Evolutionary conservation across 495 filamentous ascomycete species (phyloP).

Genomic region (Penicillium paradoxum): DNA sequence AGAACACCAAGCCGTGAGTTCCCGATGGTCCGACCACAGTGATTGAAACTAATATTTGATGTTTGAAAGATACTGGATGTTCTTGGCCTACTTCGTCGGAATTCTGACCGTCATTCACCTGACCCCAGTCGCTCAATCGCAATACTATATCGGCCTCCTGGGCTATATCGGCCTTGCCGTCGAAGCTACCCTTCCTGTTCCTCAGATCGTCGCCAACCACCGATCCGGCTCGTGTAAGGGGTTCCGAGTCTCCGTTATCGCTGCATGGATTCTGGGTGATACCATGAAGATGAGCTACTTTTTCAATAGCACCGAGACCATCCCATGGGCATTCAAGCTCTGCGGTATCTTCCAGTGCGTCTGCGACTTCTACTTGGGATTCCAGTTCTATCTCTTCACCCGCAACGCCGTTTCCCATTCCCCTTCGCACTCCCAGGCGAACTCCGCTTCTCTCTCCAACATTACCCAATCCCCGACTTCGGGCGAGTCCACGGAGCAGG

Average conservation of each 20-base stretch:
- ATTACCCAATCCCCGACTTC: constrained; percentile 13
- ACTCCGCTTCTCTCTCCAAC: neutral
- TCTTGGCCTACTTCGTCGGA: constrained; percentile 66
- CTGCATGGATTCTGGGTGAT: constrained; percentile 86
- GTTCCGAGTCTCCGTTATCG: constrained; percentile 80
- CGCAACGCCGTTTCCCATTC: constrained; percentile 32
- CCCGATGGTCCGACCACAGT: neutral
- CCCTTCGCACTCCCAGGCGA: neutral
- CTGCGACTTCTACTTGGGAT: constrained; percentile 77
- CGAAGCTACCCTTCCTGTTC: constrained; percentile 84
- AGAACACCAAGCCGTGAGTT: constrained; percentile 66
- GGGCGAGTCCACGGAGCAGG: constrained; percentile 19
- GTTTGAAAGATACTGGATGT: constrained; percentile 73
- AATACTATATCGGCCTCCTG: constrained; percentile 63
- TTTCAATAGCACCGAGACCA: constrained; percentile 62
- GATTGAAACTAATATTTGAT: neutral
- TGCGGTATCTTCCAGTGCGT: constrained; percentile 88
- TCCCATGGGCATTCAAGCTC: constrained; percentile 84
- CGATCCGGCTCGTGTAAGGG: constrained; percentile 77
- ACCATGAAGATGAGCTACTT: constrained; percentile 96
- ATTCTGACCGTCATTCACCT: constrained; percentile 65
- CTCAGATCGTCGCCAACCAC: constrained; percentile 81
- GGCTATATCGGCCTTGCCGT: constrained; percentile 82
- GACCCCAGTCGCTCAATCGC: constrained; percentile 55
- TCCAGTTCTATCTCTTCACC: constrained; percentile 84